Percentiles rank a stretch among this genome's conserved stretches.
These are phyloP conservation scores for Escovopsis sp. DNA, from an alignment of 2,329 filamentous ascomycete species.

Conservation along the genomic window DNA sequence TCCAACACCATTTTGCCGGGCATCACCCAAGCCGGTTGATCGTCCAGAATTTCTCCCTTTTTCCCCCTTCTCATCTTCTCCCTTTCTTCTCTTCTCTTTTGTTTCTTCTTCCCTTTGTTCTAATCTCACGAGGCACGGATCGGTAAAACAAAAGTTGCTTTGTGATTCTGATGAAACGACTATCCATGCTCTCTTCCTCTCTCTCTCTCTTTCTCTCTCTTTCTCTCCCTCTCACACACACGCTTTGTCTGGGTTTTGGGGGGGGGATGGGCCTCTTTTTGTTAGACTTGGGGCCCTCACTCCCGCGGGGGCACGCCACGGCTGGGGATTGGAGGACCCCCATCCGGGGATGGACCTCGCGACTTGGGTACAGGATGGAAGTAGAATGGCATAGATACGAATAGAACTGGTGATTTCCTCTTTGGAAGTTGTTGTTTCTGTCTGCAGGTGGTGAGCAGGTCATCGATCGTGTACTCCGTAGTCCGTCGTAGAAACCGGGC, in stretches of 20 bases:
- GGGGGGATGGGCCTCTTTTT: slow-evolving; percentile 18
- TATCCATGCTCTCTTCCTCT: slow-evolving; percentile 21
- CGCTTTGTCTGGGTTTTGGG: slow-evolving; percentile 14
- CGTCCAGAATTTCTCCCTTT: slow-evolving; percentile 1
- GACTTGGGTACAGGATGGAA: slow-evolving; percentile 13
- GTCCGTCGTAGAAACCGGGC: no score
- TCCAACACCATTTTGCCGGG: slow-evolving; percentile 2
- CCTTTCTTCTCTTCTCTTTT: slow-evolving; percentile 1
- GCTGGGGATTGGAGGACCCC: slow-evolving; percentile 21
- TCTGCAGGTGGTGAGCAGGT: no score
- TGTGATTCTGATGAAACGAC: slow-evolving; percentile 10
- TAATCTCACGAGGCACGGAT: slow-evolving; percentile 15
- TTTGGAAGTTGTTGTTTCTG: neutral
- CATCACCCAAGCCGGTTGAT: slow-evolving; percentile 4
- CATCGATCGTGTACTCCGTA: no score
- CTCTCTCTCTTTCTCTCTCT: no score
- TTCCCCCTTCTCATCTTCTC: neutral
- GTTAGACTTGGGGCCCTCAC: slow-evolving; percentile 12
- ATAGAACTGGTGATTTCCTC: slow-evolving; percentile 11
- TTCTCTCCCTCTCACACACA: no score
- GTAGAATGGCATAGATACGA: slow-evolving; percentile 17
- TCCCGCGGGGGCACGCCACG: slow-evolving; percentile 10
- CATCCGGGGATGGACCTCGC: slow-evolving; percentile 9
- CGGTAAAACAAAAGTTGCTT: slow-evolving; percentile 18
- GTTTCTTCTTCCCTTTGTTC: slow-evolving; percentile 22